A percentile compares a stretch with the other conserved stretches of the same genome.
Evolutionary conservation across 257 asterid species (phyloP).

Genomic region (Solanum tarapatanum): DNA sequence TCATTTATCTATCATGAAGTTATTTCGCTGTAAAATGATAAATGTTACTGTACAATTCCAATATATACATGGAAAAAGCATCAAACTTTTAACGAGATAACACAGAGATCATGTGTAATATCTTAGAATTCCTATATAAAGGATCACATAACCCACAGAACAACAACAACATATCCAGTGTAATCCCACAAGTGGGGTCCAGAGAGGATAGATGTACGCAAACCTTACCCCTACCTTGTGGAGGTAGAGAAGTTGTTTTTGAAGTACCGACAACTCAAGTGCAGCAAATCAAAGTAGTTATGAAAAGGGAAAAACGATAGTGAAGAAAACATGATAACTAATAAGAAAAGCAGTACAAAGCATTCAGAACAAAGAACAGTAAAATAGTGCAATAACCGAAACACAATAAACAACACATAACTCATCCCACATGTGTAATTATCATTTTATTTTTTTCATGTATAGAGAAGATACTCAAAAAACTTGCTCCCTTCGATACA

Average conservation of each 20-base stretch:
- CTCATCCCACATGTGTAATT: neutral
- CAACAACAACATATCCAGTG: too few relatives aligned
- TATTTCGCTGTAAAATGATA: neutral
- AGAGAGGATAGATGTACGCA: too few relatives aligned
- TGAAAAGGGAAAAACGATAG: neutral
- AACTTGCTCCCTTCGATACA: neutral
- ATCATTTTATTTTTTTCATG: neutral
- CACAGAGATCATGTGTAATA: neutral
- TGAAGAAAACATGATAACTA: neutral
- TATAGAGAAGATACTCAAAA: neutral
- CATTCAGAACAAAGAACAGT: neutral
- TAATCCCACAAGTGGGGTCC: too few relatives aligned
- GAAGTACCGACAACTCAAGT: fast-evolving
- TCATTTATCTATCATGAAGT: neutral
- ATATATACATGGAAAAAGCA: neutral
- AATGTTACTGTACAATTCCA: neutral
- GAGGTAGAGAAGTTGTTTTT: too few relatives aligned
- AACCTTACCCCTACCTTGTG: too few relatives aligned
- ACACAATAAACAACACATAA: neutral
- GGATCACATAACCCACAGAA: neutral
- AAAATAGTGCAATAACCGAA: neutral
- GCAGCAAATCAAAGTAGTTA: fast-evolving
- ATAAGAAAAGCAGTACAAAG: neutral
- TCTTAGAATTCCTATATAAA: neutral
- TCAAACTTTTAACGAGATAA: neutral